Evolutionary conservation across 1,284 basidiomycete species (phyloP).

Genomic region (Marasmius fiardii): DNA sequence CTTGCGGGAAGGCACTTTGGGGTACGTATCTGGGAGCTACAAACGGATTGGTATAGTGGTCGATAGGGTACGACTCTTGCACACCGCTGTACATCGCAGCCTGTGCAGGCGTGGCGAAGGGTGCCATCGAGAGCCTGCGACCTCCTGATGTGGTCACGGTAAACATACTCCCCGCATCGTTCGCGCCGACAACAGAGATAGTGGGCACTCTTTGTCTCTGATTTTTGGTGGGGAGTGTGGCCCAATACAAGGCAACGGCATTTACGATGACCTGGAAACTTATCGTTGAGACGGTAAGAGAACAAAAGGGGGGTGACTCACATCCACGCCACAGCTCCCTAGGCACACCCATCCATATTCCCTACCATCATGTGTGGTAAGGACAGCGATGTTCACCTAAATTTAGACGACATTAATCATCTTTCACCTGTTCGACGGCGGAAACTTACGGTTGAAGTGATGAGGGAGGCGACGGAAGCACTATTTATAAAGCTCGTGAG

Average conservation of each 20-base stretch:
- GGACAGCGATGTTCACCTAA: conserved; percentile 7
- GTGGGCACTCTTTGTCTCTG: too few relatives aligned
- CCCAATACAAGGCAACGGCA: conserved; percentile 6
- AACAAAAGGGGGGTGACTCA: neutral
- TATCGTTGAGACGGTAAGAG: neutral
- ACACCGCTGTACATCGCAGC: too few relatives aligned
- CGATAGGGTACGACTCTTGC: too few relatives aligned
- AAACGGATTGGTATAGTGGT: too few relatives aligned
- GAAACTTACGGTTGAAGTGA: conserved; percentile 33
- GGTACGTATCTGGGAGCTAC: too few relatives aligned
- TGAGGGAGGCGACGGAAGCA: conserved; percentile 42
- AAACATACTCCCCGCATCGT: too few relatives aligned
- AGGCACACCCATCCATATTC: conserved; percentile 10
- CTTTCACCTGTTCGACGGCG: neutral
- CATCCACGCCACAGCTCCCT: conserved; percentile 5
- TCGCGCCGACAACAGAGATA: too few relatives aligned
- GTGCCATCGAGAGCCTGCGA: too few relatives aligned
- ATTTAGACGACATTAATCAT: neutral
- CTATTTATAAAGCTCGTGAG: conserved; percentile 19
- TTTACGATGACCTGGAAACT: conserved; percentile 3
- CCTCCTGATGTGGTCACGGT: too few relatives aligned
- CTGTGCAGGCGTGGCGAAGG: too few relatives aligned
- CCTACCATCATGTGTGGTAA: neutral
- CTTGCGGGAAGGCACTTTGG: too few relatives aligned
- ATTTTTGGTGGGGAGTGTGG: neutral